Evolutionary conservation across 148 eudicot species (phyloP).

Genomic region (Bassia scoparia): DNA sequence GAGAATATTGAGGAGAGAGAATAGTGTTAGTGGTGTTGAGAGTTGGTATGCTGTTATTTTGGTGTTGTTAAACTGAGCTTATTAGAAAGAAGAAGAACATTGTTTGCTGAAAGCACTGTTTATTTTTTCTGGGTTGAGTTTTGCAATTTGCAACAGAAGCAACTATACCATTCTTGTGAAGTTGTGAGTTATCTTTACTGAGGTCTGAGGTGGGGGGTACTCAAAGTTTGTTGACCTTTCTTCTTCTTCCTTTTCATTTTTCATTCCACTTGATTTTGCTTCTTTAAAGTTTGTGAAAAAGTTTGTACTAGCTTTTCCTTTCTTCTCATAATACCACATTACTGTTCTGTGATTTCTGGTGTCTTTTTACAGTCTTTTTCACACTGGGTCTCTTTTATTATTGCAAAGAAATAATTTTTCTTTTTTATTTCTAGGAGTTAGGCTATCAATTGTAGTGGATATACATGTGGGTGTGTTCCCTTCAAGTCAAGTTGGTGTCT

Average conservation of each 20-base stretch:
- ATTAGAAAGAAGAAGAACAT: neutral
- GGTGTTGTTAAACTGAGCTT: no score
- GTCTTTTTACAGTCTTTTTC: conserved; percentile 9
- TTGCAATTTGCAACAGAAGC: neutral
- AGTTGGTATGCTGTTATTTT: neutral
- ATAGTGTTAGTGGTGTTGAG: conserved; percentile 6
- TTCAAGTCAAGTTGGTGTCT: conserved; percentile 22
- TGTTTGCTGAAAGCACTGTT: neutral
- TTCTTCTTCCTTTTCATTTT: neutral
- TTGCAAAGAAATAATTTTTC: neutral
- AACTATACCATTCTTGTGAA: neutral
- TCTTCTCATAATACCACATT: neutral
- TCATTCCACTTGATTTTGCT: conserved; percentile 27
- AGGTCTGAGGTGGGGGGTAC: conserved; percentile 33
- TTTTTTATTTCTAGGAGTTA: neutral
- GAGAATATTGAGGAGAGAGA: neutral
- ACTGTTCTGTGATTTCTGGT: neutral
- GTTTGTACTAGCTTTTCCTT: conserved; percentile 15
- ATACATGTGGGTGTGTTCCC: conserved; percentile 37
- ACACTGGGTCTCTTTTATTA: neutral
- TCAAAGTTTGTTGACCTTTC: conserved; percentile 22
- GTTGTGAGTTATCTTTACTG: neutral
- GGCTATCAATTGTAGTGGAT: conserved; percentile 17
- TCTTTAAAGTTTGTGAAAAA: conserved; percentile 22
- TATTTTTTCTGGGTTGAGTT: conserved; percentile 9